Evolutionary conservation across 345 rosid species (phyloP).

Genomic region (Euphorbia pulcherrima): DNA sequence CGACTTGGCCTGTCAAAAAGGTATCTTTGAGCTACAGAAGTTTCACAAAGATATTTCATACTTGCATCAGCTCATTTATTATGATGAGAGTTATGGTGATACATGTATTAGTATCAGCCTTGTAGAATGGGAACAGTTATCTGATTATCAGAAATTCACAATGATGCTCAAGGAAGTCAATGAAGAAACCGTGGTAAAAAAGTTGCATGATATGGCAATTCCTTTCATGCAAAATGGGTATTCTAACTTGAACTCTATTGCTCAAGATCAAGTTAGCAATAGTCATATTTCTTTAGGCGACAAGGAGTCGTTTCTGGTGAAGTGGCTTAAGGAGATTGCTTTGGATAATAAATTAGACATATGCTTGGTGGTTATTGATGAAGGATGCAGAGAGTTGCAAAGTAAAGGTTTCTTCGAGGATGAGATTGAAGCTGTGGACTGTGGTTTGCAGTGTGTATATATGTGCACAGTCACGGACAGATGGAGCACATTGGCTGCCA

Average conservation of each 20-base stretch:
- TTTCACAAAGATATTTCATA: conserved; percentile 68
- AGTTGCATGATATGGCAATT: conserved; percentile 59
- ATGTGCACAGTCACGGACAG: conserved; percentile 63
- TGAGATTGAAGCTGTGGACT: conserved; percentile 67
- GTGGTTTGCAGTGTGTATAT: conserved; percentile 81
- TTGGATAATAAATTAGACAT: conserved; percentile 62
- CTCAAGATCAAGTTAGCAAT: conserved; percentile 20
- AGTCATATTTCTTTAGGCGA: conserved; percentile 25
- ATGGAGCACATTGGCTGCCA: conserved; percentile 79
- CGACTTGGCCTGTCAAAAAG: conserved; percentile 72
- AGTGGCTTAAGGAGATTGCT: conserved; percentile 87
- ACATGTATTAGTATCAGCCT: conserved; percentile 56
- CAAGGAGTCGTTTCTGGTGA: conserved; percentile 68
- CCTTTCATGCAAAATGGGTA: conserved; percentile 67
- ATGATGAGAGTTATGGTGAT: conserved; percentile 48
- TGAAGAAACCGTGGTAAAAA: conserved; percentile 56
- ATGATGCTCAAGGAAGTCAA: conserved; percentile 66
- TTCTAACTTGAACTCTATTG: conserved; percentile 16
- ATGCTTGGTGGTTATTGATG: conserved; percentile 73
- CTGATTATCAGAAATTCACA: conserved; percentile 80
- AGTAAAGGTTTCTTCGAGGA: conserved; percentile 56
- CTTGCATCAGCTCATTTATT: conserved; percentile 72
- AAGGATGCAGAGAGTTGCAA: conserved; percentile 64
- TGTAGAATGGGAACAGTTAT: conserved; percentile 66
- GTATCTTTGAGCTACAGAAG: conserved; percentile 60